Base-by-base conservation (phyloP, 371 early-diverging fungal genomes). In the Blakeslea trispora region DNA sequence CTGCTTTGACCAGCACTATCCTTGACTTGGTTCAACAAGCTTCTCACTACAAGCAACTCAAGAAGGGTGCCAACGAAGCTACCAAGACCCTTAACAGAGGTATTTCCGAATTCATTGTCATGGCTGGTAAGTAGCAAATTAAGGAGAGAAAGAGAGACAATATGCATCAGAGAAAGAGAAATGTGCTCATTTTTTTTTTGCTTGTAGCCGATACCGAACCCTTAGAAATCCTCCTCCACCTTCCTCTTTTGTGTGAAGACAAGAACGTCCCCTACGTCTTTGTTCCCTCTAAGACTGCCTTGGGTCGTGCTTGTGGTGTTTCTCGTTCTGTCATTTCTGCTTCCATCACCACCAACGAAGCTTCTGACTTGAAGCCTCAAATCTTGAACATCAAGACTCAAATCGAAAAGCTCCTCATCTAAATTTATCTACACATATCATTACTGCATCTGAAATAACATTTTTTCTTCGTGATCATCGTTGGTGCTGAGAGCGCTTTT, bases 11-110 rank as follows among this genome's bases (percentile, higher is more conserved):
- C 75, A 93, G 90, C 85, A 90, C 88, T 67, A 95, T 99, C 63
- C 87, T 97, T 60, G 97, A 95, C 69, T 82, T 99, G 44, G 92
- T 99, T 59, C 94, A 96, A 77, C 96, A 95, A 79, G 96, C 98
- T 37, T 90, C 95, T 45, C 95, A 96, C 82, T 96, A 95, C 89
- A 96, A 96, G 86, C 98, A 98, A 83, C 85, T 99, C 59, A 97
- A 94, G 85, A 97, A 94, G 89, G 99, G 99, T 67, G 98, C 98
- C 66, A 99, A 99, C 89, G 99, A 99, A 84, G 93, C 96, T 23
- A 99, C 98, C 69, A 99, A 99, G 89, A 95, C 97, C 48, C 86
- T 99, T 46, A 99, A 99, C 90, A 94, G 99, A 71, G 99, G 99
- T 81, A 97, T 95, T 64, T 89, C 98, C 59, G 96, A 99, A 81